These are phyloP conservation scores for Pseudonectria foliicola DNA, from an alignment of 2,329 filamentous ascomycete genomes.

Conservation along the genomic window DNA sequence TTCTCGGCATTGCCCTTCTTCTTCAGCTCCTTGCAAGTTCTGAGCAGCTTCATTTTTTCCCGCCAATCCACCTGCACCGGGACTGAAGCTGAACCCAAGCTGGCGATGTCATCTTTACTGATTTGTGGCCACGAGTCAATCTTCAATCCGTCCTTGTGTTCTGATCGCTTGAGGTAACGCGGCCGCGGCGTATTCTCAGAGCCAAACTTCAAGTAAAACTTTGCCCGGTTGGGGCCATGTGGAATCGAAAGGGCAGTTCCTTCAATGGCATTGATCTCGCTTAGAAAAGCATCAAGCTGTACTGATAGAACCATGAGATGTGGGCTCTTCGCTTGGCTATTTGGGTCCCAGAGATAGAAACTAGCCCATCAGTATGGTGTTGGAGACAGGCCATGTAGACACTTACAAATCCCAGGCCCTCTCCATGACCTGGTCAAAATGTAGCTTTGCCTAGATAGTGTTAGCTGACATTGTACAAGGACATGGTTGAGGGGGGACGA, in stretches of 20 bases:
- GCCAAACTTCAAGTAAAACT: slow-evolving; percentile 57
- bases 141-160: slow-evolving; percentile 31
- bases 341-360: slow-evolving; percentile 58
- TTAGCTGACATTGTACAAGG: slow-evolving; percentile 8
- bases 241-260: slow-evolving; percentile 52
- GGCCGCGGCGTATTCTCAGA: slow-evolving; percentile 55
- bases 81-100: slow-evolving; percentile 20
- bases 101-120: slow-evolving; percentile 24
- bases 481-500: slow-evolving; percentile 16
- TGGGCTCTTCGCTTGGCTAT: slow-evolving; percentile 38
- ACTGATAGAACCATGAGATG: slow-evolving; percentile 59
- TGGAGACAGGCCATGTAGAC: background rate
- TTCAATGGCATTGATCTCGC: slow-evolving; percentile 55
- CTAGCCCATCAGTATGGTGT: slow-evolving; percentile 31
- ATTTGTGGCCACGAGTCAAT: slow-evolving; percentile 30
- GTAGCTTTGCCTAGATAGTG: slow-evolving; percentile 30
- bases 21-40: slow-evolving; percentile 11
- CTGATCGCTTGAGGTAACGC: slow-evolving; percentile 56
- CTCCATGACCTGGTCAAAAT: slow-evolving; percentile 53
- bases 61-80: slow-evolving; percentile 12
- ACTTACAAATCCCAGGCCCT: slow-evolving; percentile 71
- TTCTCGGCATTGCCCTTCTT: slow-evolving; percentile 37
- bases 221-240: slow-evolving; percentile 37
- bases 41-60: slow-evolving; percentile 15
- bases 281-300: slow-evolving; percentile 60